These are phyloP conservation scores for Eragrostis nindensis DNA, from an alignment of 176 grass and related monocot species.

Conservation along the genomic window DNA sequence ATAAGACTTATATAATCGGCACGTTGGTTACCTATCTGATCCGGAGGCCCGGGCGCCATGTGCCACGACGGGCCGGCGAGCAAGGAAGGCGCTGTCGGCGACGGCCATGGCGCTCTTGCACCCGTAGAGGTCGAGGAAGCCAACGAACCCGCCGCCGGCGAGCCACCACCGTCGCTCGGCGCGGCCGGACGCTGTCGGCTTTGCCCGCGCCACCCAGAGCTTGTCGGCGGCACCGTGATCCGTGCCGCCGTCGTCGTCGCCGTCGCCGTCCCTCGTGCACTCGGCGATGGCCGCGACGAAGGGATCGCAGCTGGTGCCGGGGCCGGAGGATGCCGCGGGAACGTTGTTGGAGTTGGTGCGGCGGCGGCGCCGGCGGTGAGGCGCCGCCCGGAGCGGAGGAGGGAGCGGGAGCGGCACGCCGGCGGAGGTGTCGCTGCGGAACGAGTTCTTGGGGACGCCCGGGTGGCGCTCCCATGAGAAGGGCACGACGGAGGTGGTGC, in stretches of 20 bases:
- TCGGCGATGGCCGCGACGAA: slow-evolving; percentile 48
- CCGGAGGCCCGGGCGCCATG: slow-evolving; percentile 14
- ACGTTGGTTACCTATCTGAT: slow-evolving; percentile 24
- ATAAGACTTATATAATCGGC: not conserved
- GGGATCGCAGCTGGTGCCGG: not conserved
- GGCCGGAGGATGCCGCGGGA: not conserved
- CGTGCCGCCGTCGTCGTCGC: slow-evolving; percentile 26
- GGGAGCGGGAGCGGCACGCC: not conserved
- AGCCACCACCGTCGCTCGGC: slow-evolving; percentile 16
- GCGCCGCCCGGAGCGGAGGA: not conserved
- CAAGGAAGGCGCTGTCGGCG: slow-evolving; percentile 45
- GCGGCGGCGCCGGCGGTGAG: slow-evolving; percentile 6
- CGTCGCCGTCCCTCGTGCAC: slow-evolving; percentile 52
- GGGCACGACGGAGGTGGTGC: slow-evolving; percentile 50
- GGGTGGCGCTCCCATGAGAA: slow-evolving; percentile 97
- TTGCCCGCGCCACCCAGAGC: slow-evolving; percentile 7
- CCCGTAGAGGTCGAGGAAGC: slow-evolving; percentile 62
- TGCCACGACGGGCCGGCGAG: slow-evolving; percentile 40
- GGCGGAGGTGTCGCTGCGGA: not conserved
- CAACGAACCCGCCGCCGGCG: not conserved
- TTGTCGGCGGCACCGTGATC: not conserved
- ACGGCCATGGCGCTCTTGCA: slow-evolving; percentile 74
- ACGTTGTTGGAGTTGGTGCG: not conserved
- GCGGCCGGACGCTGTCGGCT: not conserved
- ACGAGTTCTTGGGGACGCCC: slow-evolving; percentile 68